These are phyloP conservation scores for Aurinia saxatilis DNA, from an alignment of 345 rosid species.

Conservation along the genomic window DNA sequence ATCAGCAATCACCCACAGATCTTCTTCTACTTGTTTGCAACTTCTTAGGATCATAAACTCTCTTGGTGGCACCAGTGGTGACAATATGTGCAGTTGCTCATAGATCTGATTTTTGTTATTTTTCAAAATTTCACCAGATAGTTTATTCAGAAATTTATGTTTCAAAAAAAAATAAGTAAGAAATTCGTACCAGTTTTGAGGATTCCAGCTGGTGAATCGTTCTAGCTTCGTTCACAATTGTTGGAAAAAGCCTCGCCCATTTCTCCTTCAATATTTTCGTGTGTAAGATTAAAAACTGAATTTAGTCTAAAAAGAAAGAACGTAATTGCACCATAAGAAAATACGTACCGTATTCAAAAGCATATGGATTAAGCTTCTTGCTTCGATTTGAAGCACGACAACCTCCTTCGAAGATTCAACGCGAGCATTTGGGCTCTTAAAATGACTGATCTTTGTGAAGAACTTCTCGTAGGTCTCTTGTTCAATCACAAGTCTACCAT, in stretches of 20 bases:
- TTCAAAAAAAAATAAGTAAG: no score
- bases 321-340: no score
- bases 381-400: slow-evolving; percentile 38
- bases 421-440: slow-evolving; percentile 34
- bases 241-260: slow-evolving; percentile 59
- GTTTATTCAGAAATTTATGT: background rate
- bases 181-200: slow-evolving; percentile 47
- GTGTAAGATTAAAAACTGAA: background rate
- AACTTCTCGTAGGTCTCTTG: slow-evolving; percentile 36
- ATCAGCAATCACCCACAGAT: slow-evolving; percentile 56
- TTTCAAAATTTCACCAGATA: background rate
- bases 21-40: slow-evolving; percentile 47
- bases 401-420: slow-evolving; percentile 59
- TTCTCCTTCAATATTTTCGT: slow-evolving; percentile 36
- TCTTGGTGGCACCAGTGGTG: slow-evolving; percentile 67
- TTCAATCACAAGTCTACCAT: slow-evolving; percentile 38
- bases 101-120: slow-evolving; percentile 37
- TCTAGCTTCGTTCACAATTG: slow-evolving; percentile 51
- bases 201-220: slow-evolving; percentile 42
- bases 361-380: slow-evolving; percentile 35
- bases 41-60: slow-evolving; percentile 56
- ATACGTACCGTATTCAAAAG: slow-evolving; percentile 44
- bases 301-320: no score
- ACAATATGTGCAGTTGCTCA: slow-evolving; percentile 57
- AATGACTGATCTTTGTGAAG: slow-evolving; percentile 28